A percentile compares a stretch with the other conserved stretches of the same genome.
Evolutionary conservation across 768 basidiomycete genomes (phyloP).

Genomic region (Boletales sp.): DNA sequence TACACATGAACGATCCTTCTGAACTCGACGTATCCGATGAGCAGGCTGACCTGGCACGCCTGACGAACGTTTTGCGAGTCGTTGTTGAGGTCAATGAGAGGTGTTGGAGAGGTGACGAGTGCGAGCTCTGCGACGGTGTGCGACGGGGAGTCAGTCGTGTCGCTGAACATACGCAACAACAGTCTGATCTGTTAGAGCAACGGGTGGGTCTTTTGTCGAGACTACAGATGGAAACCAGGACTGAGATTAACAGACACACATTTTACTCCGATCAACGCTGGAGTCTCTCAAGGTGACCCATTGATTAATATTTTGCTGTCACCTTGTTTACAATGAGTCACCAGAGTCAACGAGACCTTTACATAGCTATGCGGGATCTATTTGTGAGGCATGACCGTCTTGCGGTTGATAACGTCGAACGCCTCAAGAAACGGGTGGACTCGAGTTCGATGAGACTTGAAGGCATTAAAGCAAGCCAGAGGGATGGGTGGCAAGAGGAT

Average conservation of each 20-base stretch:
- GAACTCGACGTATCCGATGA: constrained; percentile 29
- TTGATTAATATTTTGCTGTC: constrained; percentile 1
- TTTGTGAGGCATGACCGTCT: constrained; percentile 87
- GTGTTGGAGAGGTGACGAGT: constrained; percentile 83
- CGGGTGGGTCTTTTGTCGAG: constrained; percentile 46
- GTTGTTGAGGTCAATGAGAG: constrained; percentile 74
- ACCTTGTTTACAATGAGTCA: constrained; percentile 5
- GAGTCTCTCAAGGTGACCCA: constrained; percentile 68
- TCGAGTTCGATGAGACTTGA: constrained; percentile 73
- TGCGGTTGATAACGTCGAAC: constrained; percentile 83
- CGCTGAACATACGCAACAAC: constrained; percentile 61
- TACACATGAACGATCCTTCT: constrained; percentile 10
- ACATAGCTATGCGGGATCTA: constrained; percentile 81
- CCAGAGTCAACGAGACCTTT: constrained; percentile 79
- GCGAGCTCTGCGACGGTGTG: constrained; percentile 77
- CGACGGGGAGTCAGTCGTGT: constrained; percentile 65
- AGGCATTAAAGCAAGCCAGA: constrained; percentile 60
- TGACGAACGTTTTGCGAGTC: constrained; percentile 79
- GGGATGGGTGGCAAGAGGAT: constrained; percentile 85
- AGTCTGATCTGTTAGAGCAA: constrained; percentile 70
- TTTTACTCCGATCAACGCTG: constrained; percentile 62
- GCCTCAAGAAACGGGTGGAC: constrained; percentile 84
- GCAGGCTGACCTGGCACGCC: constrained; percentile 79
- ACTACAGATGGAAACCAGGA: not conserved
- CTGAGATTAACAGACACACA: constrained; percentile 48